Conservation (phyloP, 2,329 filamentous ascomycete species). For the Colletotrichum somersetense region DNA sequence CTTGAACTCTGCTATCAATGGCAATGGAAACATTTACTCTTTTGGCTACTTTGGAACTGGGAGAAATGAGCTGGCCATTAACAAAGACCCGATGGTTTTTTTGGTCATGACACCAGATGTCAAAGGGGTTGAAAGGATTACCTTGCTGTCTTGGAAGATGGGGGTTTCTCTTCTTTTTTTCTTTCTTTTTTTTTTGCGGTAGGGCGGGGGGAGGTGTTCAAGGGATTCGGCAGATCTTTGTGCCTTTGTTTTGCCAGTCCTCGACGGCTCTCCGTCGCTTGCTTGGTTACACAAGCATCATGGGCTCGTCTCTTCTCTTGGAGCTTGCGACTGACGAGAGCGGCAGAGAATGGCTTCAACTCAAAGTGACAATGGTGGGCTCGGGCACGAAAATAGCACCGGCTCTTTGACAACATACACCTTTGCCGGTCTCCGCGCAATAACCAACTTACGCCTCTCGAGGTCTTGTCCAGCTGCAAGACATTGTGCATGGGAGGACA, state of each 20-base stretch:
- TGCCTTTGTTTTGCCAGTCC: neutral
- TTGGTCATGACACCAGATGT: neutral
- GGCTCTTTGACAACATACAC: neutral
- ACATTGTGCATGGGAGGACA: slow-evolving; percentile 29
- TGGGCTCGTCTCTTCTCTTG: neutral
- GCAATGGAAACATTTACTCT: neutral
- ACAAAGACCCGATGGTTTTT: neutral
- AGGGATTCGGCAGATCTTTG: neutral
- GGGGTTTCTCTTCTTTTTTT: too few species aligned
- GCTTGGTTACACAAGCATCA: neutral
- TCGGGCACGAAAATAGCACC: neutral
- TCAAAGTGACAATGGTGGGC: neutral
- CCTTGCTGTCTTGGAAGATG: too few species aligned
- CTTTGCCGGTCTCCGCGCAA: neutral
- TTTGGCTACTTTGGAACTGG: neutral
- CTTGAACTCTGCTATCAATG: neutral
- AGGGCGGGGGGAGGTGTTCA: too few species aligned
- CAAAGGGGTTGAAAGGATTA: neutral
- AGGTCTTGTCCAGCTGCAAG: slow-evolving; percentile 26
- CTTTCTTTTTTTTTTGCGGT: too few species aligned
- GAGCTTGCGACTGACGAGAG: neutral
- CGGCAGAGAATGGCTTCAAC: neutral
- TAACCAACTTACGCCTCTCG: neutral
- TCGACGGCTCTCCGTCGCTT: neutral
- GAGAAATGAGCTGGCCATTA: neutral